These are phyloP conservation scores for Trichoderma arundinaceum DNA, from an alignment of 2,329 filamentous ascomycete species.

Conservation along the genomic window DNA sequence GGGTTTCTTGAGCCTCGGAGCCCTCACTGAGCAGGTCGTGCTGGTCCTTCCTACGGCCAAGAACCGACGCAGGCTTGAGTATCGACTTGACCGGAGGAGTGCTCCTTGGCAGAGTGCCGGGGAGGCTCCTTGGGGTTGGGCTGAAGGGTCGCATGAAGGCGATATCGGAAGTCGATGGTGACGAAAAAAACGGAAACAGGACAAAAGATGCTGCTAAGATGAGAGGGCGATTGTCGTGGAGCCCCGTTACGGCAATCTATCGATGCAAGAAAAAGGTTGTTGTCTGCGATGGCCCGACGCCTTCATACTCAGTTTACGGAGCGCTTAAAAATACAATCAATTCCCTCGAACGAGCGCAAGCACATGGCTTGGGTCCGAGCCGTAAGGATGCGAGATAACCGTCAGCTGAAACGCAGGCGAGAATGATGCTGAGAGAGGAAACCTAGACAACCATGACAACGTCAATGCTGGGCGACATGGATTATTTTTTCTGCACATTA, in stretches of 20 bases:
- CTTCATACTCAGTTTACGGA: slow-evolving; percentile 20
- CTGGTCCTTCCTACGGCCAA: slow-evolving; percentile 53
- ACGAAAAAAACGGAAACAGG: not conserved
- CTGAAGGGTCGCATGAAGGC: slow-evolving; percentile 44
- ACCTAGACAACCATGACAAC: slow-evolving; percentile 1
- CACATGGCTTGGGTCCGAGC: slow-evolving; percentile 15
- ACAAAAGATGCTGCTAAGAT: not conserved
- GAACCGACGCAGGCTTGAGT: slow-evolving; percentile 54
- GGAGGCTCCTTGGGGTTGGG: slow-evolving; percentile 43
- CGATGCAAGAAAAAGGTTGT: slow-evolving; percentile 6
- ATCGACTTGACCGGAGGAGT: slow-evolving; percentile 59
- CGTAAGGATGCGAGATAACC: slow-evolving; percentile 13
- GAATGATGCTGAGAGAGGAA: slow-evolving; percentile 2
- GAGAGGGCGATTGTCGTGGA: slow-evolving; percentile 6
- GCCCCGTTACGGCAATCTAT: slow-evolving; percentile 19
- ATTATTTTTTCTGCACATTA: slow-evolving; percentile 27
- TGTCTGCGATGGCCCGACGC: not conserved
- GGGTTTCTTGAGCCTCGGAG: slow-evolving; percentile 49
- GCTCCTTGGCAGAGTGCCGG: slow-evolving; percentile 43
- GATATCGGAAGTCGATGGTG: not conserved
- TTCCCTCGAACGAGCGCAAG: slow-evolving; percentile 10
- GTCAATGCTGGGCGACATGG: not conserved
- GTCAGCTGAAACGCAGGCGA: not conserved
- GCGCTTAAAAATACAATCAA: slow-evolving; percentile 6
- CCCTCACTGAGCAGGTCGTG: slow-evolving; percentile 50